Base-by-base conservation (phyloP, 805 yeast species). In the Dipodascus geniculatus region DNA sequence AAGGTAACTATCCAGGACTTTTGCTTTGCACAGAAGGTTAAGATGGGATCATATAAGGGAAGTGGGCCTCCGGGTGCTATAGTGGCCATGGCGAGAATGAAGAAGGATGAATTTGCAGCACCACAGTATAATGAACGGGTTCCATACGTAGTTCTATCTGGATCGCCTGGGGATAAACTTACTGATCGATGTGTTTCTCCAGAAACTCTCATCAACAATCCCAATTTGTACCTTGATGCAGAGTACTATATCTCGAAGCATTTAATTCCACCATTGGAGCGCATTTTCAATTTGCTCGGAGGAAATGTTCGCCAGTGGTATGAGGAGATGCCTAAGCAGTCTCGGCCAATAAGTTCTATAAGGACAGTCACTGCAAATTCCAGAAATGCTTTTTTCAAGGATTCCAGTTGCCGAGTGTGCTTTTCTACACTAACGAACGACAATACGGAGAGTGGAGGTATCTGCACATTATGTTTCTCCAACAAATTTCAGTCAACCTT, bases 21-120 rank as follows among this genome's bases (percentile, higher is more conserved):
- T 63, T 84, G 96, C 62, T 93, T 93, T 71, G 90, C 96, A 1
- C 87, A 86, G 63, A 96, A 86, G 60, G 97, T 93, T 2, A 76
- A 84, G 54, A 70, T 88, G 49, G 98, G 98, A 0, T 74, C 83
- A 0, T 93, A 93, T 65, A 85, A 85, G 63, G 81, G 79, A 57
- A 75, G 80, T 51, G 76, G 88, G 1, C 99, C 99, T 0, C 93
- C 98, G 0, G 98, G 98, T 0, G 98, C 99, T 0, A 74, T 82
- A 14, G 75, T 93, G 1, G 84, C 93, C n/a, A 75, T 77, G 57
- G 76, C 77, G 57, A 76, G 75, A 55, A 77, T 81, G 66, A 75
- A 75, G 28, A 65, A 72, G 2, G 99, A 93, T 64, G 77, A 75
- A 17, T 69, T 95, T 42, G 76, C 83, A 1, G 89, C 80, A 60